Percentiles rank a stretch among this genome's conserved stretches.
Conservation (phyloP, 2,329 filamentous ascomycete species). For the Bipolaris bicolor region DNA sequence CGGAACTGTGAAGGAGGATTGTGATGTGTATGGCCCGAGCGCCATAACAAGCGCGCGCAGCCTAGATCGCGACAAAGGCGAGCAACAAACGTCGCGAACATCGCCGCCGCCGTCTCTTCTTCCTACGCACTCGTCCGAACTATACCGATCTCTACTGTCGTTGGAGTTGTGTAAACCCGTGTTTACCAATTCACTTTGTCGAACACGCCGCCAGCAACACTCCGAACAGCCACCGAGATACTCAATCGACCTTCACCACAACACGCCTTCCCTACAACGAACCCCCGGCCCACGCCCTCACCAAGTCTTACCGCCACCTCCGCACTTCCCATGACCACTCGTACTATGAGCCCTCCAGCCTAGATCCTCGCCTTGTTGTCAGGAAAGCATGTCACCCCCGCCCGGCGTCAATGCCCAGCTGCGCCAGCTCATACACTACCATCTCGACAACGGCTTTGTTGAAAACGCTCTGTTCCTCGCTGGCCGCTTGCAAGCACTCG, state of each 20-base stretch:
- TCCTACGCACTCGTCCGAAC: background rate
- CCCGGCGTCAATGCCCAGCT: slow-evolving; percentile 65
- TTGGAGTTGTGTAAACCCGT: slow-evolving; percentile 21
- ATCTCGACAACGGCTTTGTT: slow-evolving; percentile 86
- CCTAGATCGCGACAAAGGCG: slow-evolving; percentile 7
- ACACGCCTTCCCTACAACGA: slow-evolving; percentile 12
- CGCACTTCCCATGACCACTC: background rate
- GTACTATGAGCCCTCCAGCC: slow-evolving; percentile 13
- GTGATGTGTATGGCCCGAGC: slow-evolving; percentile 4
- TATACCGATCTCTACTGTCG: slow-evolving; percentile 14
- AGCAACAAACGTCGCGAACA: slow-evolving; percentile 8
- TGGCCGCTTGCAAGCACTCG: slow-evolving; percentile 82
- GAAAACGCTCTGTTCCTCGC: slow-evolving; percentile 95
- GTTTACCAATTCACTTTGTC: slow-evolving; percentile 50
- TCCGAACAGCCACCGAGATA: slow-evolving; percentile 21
- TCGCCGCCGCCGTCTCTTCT: slow-evolving; percentile 3
- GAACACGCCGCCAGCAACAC: slow-evolving; percentile 25
- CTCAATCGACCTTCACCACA: slow-evolving; percentile 23
- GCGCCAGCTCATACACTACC: slow-evolving; percentile 70
- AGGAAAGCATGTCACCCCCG: slow-evolving; percentile 60
- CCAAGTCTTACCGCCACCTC: background rate
- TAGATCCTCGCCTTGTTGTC: slow-evolving; percentile 16
- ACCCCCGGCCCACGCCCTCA: slow-evolving; percentile 7
- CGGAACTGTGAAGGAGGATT: slow-evolving; percentile 3
- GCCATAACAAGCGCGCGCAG: slow-evolving; percentile 11